Percentiles rank a stretch among this genome's conserved stretches.
phyloP scores from a whole-genome alignment of 2,329 filamentous ascomycete genomes.

The Exophiala alcalophila region DNA sequence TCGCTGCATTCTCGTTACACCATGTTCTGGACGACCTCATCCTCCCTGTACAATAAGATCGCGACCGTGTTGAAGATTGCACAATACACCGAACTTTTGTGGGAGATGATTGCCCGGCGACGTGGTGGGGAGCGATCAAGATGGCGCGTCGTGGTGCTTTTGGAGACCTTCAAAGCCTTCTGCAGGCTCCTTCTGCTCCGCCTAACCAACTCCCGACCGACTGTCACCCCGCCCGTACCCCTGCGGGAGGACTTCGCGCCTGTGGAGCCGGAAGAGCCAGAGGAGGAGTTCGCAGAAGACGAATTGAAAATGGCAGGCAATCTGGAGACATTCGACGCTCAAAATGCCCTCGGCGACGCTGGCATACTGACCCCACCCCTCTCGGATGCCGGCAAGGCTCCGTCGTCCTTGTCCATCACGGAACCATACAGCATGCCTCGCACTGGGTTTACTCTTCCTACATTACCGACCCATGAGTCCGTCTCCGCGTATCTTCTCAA shows the following conservation, averaged over 20 bases:
- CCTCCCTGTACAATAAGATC: conserved; percentile 72
- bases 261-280: conserved; percentile 53
- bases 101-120: conserved; percentile 93
- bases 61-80: conserved; percentile 83
- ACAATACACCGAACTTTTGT: conserved; percentile 91
- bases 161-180: conserved; percentile 82
- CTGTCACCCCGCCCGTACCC: conserved; percentile 79
- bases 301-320: conserved; percentile 31
- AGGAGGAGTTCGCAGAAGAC: conserved; percentile 41
- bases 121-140: conserved; percentile 73
- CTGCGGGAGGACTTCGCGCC: conserved; percentile 70
- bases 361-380: conserved; percentile 30
- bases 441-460: conserved; percentile 80
- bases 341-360: conserved; percentile 24
- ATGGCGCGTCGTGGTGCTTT: conserved; percentile 81
- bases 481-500: conserved; percentile 84
- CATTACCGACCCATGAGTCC: conserved; percentile 74
- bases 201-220: conserved; percentile 75
- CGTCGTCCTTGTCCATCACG: conserved; percentile 40
- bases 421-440: conserved; percentile 89
- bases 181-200: conserved; percentile 77
- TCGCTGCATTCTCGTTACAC: conserved; percentile 63
- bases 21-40: conserved; percentile 60
- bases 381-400: conserved; percentile 26
- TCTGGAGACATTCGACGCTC: conserved; percentile 23